These are phyloP conservation scores for Cardamine chenopodiifolia DNA, from an alignment of 345 rosid genomes.

Conservation along the genomic window DNA sequence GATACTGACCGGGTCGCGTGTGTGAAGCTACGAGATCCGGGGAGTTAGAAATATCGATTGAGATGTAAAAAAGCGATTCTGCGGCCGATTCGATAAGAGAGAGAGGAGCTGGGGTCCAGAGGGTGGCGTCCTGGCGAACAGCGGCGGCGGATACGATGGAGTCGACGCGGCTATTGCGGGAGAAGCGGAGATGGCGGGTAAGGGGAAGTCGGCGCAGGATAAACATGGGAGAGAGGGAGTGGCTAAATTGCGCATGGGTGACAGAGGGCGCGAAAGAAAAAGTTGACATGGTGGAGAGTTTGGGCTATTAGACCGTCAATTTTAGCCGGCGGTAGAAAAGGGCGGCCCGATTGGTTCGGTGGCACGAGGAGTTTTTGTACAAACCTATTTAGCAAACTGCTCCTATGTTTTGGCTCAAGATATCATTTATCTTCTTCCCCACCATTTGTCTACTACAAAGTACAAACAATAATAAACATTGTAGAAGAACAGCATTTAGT, in stretches of 20 bases:
- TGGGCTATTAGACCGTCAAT: slow-evolving; percentile 25
- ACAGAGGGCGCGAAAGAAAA: slow-evolving; percentile 39
- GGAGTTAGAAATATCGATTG: slow-evolving; percentile 71
- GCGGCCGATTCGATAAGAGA: slow-evolving; percentile 65
- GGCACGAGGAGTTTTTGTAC: slow-evolving; percentile 12
- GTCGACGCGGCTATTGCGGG: slow-evolving; percentile 48
- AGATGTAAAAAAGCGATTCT: slow-evolving; percentile 80
- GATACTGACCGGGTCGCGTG: slow-evolving; percentile 80
- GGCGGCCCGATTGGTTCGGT: slow-evolving; percentile 46
- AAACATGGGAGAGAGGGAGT: slow-evolving; percentile 64
- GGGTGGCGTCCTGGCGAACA: slow-evolving; percentile 68
- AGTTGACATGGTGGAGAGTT: slow-evolving; percentile 48
- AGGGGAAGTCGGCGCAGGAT: slow-evolving; percentile 61
- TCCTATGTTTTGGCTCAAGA: not conserved
- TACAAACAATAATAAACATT: not conserved
- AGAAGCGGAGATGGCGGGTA: slow-evolving; percentile 34
- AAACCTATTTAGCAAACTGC: not conserved
- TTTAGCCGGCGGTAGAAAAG: slow-evolving; percentile 49
- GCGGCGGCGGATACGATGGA: slow-evolving; percentile 60
- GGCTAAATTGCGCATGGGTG: slow-evolving; percentile 54
- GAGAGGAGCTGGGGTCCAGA: slow-evolving; percentile 78
- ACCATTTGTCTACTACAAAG: not conserved
- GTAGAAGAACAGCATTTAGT: not conserved
- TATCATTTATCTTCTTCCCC: slow-evolving; percentile 32
- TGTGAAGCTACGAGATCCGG: slow-evolving; percentile 73